A percentile compares a stretch with the other conserved stretches of the same genome.
These are phyloP conservation scores for Emergomyces africanus DNA, from an alignment of 2,329 filamentous ascomycete species.

Conservation along the genomic window DNA sequence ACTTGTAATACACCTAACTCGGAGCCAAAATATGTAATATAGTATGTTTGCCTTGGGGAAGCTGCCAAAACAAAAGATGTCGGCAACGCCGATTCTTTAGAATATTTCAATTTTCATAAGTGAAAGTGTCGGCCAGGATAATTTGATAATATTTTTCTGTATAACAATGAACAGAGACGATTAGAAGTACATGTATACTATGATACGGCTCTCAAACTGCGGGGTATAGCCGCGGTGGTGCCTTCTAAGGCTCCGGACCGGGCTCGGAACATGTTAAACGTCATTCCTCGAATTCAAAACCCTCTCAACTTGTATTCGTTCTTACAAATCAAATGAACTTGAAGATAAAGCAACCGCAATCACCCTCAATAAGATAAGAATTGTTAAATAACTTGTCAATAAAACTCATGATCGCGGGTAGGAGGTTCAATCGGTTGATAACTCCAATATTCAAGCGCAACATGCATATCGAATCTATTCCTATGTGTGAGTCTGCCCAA, in stretches of 20 bases:
- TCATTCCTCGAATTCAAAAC: not conserved
- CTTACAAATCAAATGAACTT: not conserved
- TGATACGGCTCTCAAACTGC: not conserved
- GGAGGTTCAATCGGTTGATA: conserved; percentile 3
- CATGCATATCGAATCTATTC: conserved; percentile 42
- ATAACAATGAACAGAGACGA: not conserved
- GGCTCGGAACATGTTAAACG: not conserved
- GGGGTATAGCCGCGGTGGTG: not conserved
- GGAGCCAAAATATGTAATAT: conserved; percentile 9
- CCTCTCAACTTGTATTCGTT: not conserved
- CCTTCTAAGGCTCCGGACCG: not conserved
- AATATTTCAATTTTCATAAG: not conserved
- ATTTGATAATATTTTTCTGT: not conserved
- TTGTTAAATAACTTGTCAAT: not conserved
- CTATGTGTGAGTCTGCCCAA: conserved; percentile 35
- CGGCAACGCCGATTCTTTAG: not conserved
- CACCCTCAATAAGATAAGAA: not conserved
- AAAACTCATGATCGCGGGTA: conserved; percentile 7
- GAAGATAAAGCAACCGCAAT: not conserved
- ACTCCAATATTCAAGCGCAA: conserved; percentile 11
- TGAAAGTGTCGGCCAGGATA: not conserved
- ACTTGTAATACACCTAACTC: not conserved
- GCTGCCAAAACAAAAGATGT: not conserved
- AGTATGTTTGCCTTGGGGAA: not conserved
- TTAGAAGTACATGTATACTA: too few relatives aligned